phyloP scores from a whole-genome alignment of 23 red algal genomes.

The Gracilaria caudata region DNA sequence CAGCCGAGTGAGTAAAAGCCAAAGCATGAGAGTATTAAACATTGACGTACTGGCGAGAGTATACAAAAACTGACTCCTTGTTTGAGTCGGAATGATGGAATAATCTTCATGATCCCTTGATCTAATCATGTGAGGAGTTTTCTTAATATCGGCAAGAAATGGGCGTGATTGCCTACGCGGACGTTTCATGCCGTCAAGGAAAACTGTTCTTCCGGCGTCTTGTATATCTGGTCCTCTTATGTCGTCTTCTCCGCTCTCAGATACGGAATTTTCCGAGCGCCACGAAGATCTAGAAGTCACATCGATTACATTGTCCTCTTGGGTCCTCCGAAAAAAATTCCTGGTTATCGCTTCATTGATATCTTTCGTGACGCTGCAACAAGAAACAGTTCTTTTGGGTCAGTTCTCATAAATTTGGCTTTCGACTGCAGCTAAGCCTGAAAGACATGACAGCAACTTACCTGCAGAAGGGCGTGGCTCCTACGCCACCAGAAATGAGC shows the following conservation, averaged over 20 bases:
- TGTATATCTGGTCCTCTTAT: background rate
- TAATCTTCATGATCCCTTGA: constrained; percentile 5
- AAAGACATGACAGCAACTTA: background rate
- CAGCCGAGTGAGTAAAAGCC: constrained; percentile 25
- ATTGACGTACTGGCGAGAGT: constrained; percentile 22
- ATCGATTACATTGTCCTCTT: constrained; percentile 1
- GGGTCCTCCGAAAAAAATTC: background rate
- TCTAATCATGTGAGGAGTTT: constrained; percentile 17
- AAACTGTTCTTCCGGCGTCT: constrained; percentile 14
- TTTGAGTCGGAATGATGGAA: constrained; percentile 36
- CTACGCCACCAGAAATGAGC: constrained; percentile 68
- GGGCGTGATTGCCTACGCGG: constrained; percentile 13
- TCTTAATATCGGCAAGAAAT: constrained; percentile 28
- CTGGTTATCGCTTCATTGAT: constrained; percentile 10
- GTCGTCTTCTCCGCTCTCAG: background rate
- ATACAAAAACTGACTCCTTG: constrained; percentile 35
- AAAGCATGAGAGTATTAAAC: constrained; percentile 29
- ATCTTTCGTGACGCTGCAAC: constrained; percentile 14
- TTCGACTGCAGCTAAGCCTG: background rate
- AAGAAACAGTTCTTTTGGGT: background rate
- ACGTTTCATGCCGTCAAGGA: constrained; percentile 15
- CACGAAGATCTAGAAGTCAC: background rate
- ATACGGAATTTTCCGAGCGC: background rate
- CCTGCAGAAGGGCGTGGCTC: constrained; percentile 72
- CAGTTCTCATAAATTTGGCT: background rate